Conservation (phyloP, 768 basidiomycete species). For the Lyophyllum semitale region DNA sequence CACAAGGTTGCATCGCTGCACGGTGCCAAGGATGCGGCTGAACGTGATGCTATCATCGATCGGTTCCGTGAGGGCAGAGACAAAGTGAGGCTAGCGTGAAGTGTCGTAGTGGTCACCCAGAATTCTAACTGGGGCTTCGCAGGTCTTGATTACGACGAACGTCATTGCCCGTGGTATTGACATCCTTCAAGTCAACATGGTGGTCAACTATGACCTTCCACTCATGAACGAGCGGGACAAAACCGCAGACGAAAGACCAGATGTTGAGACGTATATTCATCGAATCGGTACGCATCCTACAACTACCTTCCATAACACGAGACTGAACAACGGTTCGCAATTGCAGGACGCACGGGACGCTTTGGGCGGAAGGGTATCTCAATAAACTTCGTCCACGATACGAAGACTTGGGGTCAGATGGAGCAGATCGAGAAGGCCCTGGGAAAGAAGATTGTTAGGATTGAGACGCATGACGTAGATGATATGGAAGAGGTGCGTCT, state of each 20-base stretch:
- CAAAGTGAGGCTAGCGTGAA: slow-evolving; percentile 58
- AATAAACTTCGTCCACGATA: slow-evolving; percentile 96
- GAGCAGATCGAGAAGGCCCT: slow-evolving; percentile 82
- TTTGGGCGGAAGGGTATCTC: slow-evolving; percentile 97
- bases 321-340: background rate
- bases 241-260: slow-evolving; percentile 62
- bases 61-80: slow-evolving; percentile 94
- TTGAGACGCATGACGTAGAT: slow-evolving; percentile 89
- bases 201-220: slow-evolving; percentile 98
- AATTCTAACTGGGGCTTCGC: background rate
- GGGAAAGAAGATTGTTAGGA: slow-evolving; percentile 76
- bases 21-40: slow-evolving; percentile 86
- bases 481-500: slow-evolving; percentile 86
- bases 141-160: slow-evolving; percentile 94
- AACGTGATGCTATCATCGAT: slow-evolving; percentile 93
- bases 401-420: slow-evolving; percentile 87
- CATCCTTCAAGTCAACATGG: slow-evolving; percentile 99
- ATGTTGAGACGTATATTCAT: slow-evolving; percentile 97
- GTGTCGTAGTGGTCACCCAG: background rate
- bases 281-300: slow-evolving; percentile 74
- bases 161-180: slow-evolving; percentile 98
- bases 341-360: slow-evolving; percentile 89
- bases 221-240: slow-evolving; percentile 73
- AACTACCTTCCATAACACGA: background rate
- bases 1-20: slow-evolving; percentile 97